phyloP scores from a whole-genome alignment of 371 early-diverging fungal species.

The Capillidium rhysosporum region DNA sequence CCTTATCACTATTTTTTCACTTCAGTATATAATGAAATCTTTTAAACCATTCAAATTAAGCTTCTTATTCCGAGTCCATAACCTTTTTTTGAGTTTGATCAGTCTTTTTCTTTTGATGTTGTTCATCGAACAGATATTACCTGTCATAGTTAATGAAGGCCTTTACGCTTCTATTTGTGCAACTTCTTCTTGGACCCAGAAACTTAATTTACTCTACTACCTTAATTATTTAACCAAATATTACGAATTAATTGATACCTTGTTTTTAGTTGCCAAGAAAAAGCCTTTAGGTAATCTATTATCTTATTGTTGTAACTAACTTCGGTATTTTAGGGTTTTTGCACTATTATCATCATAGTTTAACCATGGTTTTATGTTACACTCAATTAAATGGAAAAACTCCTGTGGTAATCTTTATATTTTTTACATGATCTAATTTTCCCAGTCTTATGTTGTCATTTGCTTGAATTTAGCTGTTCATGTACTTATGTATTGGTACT shows the following conservation, averaged over 20 bases:
- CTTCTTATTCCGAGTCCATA: constrained; percentile 47
- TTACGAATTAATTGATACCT: constrained; percentile 48
- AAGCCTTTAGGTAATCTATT: constrained; percentile 24
- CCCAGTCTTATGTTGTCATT: constrained; percentile 26
- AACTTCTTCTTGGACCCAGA: constrained; percentile 25
- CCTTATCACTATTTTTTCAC: constrained; percentile 51
- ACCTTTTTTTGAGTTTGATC: constrained; percentile 38
- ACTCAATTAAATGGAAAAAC: constrained; percentile 14
- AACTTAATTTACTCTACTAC: constrained; percentile 36
- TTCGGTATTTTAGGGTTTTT: constrained; percentile 16
- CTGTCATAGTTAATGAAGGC: neutral
- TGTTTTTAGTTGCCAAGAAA: constrained; percentile 43
- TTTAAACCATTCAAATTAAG: constrained; percentile 37
- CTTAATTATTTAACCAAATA: constrained; percentile 50
- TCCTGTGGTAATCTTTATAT: no score
- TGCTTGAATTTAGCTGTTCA: constrained; percentile 35
- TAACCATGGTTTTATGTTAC: constrained; percentile 11
- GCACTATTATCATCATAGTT: constrained; percentile 43
- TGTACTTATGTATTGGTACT: constrained; percentile 44
- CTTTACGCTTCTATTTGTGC: constrained; percentile 22
- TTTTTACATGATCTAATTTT: no score
- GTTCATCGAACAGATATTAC: constrained; percentile 9
- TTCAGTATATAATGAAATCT: constrained; percentile 39
- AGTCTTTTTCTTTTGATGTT: constrained; percentile 39
- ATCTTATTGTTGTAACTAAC: neutral